These are phyloP conservation scores for Penicillium sp. DNA, from an alignment of 2,329 filamentous ascomycete species.

Conservation along the genomic window DNA sequence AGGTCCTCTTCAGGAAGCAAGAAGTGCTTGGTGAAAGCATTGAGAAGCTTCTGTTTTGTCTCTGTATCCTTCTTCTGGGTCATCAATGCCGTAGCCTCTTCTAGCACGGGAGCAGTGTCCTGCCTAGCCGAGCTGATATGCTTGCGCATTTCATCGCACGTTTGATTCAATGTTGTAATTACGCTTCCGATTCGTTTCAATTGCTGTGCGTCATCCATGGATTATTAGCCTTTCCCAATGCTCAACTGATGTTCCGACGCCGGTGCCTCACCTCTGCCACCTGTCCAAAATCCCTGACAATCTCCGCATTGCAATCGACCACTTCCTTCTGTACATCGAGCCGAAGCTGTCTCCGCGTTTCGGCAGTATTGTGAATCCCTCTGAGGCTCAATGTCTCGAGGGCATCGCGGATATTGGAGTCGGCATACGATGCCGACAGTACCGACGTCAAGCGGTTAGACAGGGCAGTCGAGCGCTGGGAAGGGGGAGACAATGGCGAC, in stretches of 20 bases:
- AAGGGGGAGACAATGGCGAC: slow-evolving; percentile 32
- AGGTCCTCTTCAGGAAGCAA: slow-evolving; percentile 78
- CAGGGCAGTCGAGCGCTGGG: slow-evolving; percentile 59
- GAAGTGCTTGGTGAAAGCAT: slow-evolving; percentile 78
- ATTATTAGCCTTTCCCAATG: no score
- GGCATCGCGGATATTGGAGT: slow-evolving; percentile 85
- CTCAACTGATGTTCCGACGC: no score
- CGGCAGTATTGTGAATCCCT: slow-evolving; percentile 68
- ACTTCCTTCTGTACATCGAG: slow-evolving; percentile 87
- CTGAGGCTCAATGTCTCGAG: slow-evolving; percentile 73
- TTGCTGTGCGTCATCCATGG: slow-evolving; percentile 59
- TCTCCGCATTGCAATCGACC: slow-evolving; percentile 84
- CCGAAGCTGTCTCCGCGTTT: slow-evolving; percentile 73
- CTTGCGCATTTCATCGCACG: slow-evolving; percentile 74
- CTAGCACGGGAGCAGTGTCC: slow-evolving; percentile 70
- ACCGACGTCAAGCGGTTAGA: slow-evolving; percentile 79
- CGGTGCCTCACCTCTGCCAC: slow-evolving; percentile 70
- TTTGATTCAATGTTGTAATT: slow-evolving; percentile 73
- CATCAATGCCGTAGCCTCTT: slow-evolving; percentile 72
- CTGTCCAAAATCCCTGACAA: slow-evolving; percentile 81
- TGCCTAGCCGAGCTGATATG: slow-evolving; percentile 72
- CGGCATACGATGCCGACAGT: slow-evolving; percentile 86
- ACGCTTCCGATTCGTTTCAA: slow-evolving; percentile 76
- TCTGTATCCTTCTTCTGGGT: slow-evolving; percentile 70
- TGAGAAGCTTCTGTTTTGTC: slow-evolving; percentile 73